A percentile compares a stretch with the other conserved stretches of the same genome.
phyloP scores from a whole-genome alignment of 495 filamentous ascomycete species.

The Penicillium fimorum region DNA sequence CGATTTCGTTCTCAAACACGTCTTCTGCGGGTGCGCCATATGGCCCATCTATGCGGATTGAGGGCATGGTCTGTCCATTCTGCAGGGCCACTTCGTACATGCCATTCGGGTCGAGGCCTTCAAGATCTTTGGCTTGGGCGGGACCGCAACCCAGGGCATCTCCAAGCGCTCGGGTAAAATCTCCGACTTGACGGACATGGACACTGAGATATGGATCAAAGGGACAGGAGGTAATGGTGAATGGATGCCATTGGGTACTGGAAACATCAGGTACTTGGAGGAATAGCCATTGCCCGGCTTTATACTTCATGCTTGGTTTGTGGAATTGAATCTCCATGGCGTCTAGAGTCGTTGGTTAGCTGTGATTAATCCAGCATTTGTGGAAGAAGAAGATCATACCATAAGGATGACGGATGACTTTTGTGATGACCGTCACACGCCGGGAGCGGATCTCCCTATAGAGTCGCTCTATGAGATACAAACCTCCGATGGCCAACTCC shows the following conservation, averaged over 20 bases:
- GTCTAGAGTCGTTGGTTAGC: slow-evolving; percentile 49
- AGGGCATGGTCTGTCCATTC: slow-evolving; percentile 88
- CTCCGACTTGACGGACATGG: slow-evolving; percentile 93
- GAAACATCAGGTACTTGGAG: slow-evolving; percentile 88
- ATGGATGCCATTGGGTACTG: slow-evolving; percentile 93
- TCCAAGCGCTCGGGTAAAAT: slow-evolving; percentile 86
- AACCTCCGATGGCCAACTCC: slow-evolving; percentile 81
- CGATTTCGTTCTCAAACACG: slow-evolving; percentile 97
- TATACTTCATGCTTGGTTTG: slow-evolving; percentile 97
- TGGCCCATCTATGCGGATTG: slow-evolving; percentile 86
- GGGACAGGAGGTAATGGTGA: slow-evolving; percentile 98
- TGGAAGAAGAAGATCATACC: slow-evolving; percentile 51
- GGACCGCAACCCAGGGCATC: slow-evolving; percentile 89
- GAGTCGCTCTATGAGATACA: slow-evolving; percentile 86
- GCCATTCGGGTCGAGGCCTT: slow-evolving; percentile 86
- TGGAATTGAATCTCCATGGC: slow-evolving; percentile 96
- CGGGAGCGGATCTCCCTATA: slow-evolving; percentile 87
- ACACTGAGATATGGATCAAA: slow-evolving; percentile 91
- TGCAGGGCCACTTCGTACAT: slow-evolving; percentile 98
- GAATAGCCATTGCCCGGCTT: slow-evolving; percentile 97
- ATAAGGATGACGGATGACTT: slow-evolving; percentile 96
- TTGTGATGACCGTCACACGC: slow-evolving; percentile 81
- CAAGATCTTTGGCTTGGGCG: slow-evolving; percentile 79
- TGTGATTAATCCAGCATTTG: background rate
- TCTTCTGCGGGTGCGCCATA: slow-evolving; percentile 93